Base-by-base conservation (phyloP, 371 early-diverging fungal genomes). In the Mucor irregularis region DNA sequence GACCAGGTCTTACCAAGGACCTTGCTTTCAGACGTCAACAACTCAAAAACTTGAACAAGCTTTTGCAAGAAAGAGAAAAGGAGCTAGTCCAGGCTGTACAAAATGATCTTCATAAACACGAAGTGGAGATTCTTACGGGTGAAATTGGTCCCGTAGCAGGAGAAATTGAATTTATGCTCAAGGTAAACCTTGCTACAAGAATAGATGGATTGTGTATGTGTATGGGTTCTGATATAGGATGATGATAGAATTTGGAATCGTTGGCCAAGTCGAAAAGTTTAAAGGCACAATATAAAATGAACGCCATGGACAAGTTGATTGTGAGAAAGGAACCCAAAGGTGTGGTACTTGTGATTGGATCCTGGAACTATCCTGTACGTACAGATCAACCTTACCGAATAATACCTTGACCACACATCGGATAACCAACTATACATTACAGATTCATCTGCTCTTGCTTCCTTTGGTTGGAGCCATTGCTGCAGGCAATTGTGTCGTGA, bases 381-480 rank as follows among this genome's bases (percentile, higher is more conserved):
- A 30, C 10, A n/a, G 14, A 26, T 44, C n/a, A n/a, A n/a, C n/a
- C 19, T 35, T 33, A 25, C 1, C 13, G 26, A 13, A 8, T 14
- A 29, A 21, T 10, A 25, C 50, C n/a, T n/a, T 31, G 38, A 43
- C 30, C 13, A 43, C 28, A 24, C 5, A 14, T 22, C 1, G 13
- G 19, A 24, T n/a, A 7, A 13, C 16, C 16, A 28, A 9, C 5
- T 11, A 29, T 17, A 26, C 5, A 8, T n/a, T 11, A 34, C 58
- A 73, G 76, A 46, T 76, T 31, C 78, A 86, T 43, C 73, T 96
- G 30, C 19, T 81, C 4, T 54, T 95, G n/a, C 58, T 78, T 7
- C 97, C 98, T 4, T 61, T 93, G 5, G 80, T 89, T 1, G 91
- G 92, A 13, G 96, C 96, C 3, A 84, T 98, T 56, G 96, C 93